A percentile compares a stretch with the other conserved stretches of the same genome.
phyloP scores from a whole-genome alignment of 768 basidiomycete species.

The Tephrocybe sp. region DNA sequence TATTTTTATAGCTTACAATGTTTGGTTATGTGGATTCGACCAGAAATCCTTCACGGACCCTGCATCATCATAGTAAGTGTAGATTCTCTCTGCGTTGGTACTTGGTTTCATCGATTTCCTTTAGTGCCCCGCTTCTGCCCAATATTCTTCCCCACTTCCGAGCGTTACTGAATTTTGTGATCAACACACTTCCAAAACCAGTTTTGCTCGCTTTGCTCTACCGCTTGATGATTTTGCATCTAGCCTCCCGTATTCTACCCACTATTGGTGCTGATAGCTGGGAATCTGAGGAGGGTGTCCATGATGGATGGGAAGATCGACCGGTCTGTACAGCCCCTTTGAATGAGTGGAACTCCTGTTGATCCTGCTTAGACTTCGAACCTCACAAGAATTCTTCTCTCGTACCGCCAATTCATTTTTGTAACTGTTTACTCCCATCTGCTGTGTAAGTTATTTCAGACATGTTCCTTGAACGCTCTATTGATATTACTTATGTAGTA shows the following conservation, averaged over 20 bases:
- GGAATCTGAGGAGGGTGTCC: constrained; percentile 65
- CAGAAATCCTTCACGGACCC: constrained; percentile 71
- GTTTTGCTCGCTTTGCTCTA: constrained; percentile 79
- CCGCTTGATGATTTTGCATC: constrained; percentile 76
- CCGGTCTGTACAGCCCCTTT: constrained; percentile 49
- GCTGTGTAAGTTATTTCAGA: constrained; percentile 56
- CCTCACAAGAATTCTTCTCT: constrained; percentile 70
- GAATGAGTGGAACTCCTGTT: constrained; percentile 2
- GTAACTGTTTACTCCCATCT: constrained; percentile 87
- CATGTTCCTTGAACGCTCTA: neutral
- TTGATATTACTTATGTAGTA: constrained; percentile 43
- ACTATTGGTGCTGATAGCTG: constrained; percentile 82
- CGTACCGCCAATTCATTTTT: constrained; percentile 83
- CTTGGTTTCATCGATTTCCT: constrained; percentile 2
- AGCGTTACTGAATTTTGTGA: constrained; percentile 76
- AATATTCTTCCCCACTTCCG: constrained; percentile 83
- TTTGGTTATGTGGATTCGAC: constrained; percentile 88
- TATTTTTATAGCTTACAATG: constrained; percentile 85
- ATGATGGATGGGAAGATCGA: constrained; percentile 69
- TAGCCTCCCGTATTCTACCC: constrained; percentile 80
- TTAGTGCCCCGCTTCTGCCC: constrained; percentile 70
- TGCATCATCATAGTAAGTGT: constrained; percentile 73
- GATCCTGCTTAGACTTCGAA: constrained; percentile 61
- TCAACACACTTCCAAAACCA: constrained; percentile 84
- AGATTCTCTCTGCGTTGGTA: neutral